These are phyloP conservation scores for Phlebiopsis flavidoalba DNA, from an alignment of 768 basidiomycete species.

Conservation along the genomic window DNA sequence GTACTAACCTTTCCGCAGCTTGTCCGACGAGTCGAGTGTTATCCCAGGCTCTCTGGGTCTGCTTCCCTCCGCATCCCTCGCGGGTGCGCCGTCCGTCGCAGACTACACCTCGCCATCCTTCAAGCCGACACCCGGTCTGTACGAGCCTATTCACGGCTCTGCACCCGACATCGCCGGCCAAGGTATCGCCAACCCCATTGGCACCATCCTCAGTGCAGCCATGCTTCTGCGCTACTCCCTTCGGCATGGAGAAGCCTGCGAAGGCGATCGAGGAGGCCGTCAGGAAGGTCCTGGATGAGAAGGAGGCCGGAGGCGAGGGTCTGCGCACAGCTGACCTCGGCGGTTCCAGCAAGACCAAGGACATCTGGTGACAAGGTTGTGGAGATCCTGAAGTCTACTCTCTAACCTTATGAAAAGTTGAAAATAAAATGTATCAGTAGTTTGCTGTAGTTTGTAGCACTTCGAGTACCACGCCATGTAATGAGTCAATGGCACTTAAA, in stretches of 20 bases:
- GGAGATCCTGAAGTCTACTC: conserved; percentile 51
- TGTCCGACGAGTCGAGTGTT: conserved; percentile 95
- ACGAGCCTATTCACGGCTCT: conserved; percentile 98
- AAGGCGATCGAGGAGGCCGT: conserved; percentile 88
- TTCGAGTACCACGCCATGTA: background rate
- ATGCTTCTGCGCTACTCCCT: conserved; percentile 96
- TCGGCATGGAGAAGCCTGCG: conserved; percentile 79
- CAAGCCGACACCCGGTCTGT: conserved; percentile 81
- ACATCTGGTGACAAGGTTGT: conserved; percentile 84
- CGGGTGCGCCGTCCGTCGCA: conserved; percentile 67
- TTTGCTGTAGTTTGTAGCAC: background rate
- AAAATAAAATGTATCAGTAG: background rate
- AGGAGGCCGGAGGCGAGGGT: conserved; percentile 65
- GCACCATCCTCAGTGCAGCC: conserved; percentile 93
- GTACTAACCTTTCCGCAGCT: conserved; percentile 38
- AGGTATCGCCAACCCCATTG: conserved; percentile 89
- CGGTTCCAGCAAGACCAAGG: conserved; percentile 66
- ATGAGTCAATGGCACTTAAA: background rate
- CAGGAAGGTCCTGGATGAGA: conserved; percentile 75
- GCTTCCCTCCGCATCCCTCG: conserved; percentile 92
- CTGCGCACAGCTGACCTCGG: conserved; percentile 85
- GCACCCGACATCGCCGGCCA: conserved; percentile 94
- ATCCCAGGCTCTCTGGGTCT: conserved; percentile 97
- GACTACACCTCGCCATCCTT: conserved; percentile 46
- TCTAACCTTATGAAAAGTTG: background rate